phyloP scores from a whole-genome alignment of 495 filamentous ascomycete genomes.

The Penicillium mononematosum region DNA sequence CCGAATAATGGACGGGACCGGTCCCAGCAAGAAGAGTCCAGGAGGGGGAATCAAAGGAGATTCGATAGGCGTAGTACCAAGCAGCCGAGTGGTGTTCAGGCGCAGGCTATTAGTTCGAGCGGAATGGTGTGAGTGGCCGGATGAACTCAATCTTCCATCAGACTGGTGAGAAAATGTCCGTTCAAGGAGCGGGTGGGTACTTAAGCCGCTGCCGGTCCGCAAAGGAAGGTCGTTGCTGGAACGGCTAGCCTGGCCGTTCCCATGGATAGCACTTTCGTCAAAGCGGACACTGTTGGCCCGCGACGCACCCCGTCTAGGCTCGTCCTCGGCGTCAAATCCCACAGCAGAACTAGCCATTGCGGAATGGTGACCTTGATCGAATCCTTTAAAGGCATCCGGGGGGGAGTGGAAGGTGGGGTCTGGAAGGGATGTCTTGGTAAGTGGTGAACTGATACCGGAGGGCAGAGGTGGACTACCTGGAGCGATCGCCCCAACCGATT shows the following conservation, averaged over 20 bases:
- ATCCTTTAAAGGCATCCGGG: conserved; percentile 76
- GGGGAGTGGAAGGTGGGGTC: conserved; percentile 72
- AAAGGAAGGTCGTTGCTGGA: conserved; percentile 76
- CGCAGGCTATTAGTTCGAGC: conserved; percentile 82
- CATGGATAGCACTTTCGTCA: conserved; percentile 92
- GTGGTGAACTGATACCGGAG: conserved; percentile 4
- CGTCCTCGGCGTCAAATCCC: conserved; percentile 83
- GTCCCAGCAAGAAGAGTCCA: conserved; percentile 75
- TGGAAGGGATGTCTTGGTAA: conserved; percentile 33
- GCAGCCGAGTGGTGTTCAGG: conserved; percentile 64
- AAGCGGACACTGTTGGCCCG: conserved; percentile 98
- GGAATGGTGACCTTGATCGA: conserved; percentile 76
- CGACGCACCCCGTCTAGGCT: conserved; percentile 87
- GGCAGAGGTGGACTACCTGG: conserved; percentile 58
- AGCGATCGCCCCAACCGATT: conserved; percentile 65
- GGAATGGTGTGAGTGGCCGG: conserved; percentile 78
- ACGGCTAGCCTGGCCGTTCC: conserved; percentile 76
- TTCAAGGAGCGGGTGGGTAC: conserved; percentile 81
- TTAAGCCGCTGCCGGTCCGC: conserved; percentile 77
- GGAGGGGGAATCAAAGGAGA: conserved; percentile 76
- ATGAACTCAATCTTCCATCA: conserved; percentile 91
- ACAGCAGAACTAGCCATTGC: conserved; percentile 62
- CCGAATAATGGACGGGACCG: conserved; percentile 88
- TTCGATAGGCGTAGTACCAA: conserved; percentile 58
- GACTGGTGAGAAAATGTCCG: conserved; percentile 91